Base-by-base conservation (phyloP, 139 green algal genomes). In the Closterium sp. region DNA sequence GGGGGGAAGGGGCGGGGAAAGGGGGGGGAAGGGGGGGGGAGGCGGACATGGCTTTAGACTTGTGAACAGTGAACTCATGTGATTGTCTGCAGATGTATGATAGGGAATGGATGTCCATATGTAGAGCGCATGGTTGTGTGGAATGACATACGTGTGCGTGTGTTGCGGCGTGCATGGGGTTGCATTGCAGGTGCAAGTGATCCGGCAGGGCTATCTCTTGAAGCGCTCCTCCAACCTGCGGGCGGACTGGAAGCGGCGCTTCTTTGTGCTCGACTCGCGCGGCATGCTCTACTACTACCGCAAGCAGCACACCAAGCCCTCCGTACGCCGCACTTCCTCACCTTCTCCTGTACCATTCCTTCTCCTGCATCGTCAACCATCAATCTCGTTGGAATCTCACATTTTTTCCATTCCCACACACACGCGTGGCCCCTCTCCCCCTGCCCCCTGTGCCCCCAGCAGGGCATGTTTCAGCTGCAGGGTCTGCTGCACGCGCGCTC, bases 211-310 rank as follows among this genome's bases (percentile, higher is more conserved):
- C 32, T 98, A 98, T 92, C 90, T 98, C 36, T 94, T 96, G 34
- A 98, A 98, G 90, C 92, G 95, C 33, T 95, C 94, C 7, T 93
- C 86, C 86, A 95, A 95, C 87, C 94, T 96, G 87, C 91, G 93
- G 34, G 89, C 87, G 4, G 96, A 97, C 38, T 98, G 96, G 96
- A 97, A 98, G 36, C 95, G 97, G 34, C 35, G 31, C 36, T 98
- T 97, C 95, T 98, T 99, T 90, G 96, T 98, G 66, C 94, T 99
- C 31, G 97, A 99, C 95, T 95, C 88, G 31, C 31, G 69, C 2
- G 92, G 92, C 33, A 90, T 93, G 84, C 86, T 94, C 43, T 94
- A 91, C 43, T 94, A 94, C 84, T 92, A 94, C 86, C 25, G 89
- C 31, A 93, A 93, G 33, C 36, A 76, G 91, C 35, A 33, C 86